phyloP scores from a whole-genome alignment of 1,139 yeast genomes.

The Scheffersomyces insectosa region DNA sequence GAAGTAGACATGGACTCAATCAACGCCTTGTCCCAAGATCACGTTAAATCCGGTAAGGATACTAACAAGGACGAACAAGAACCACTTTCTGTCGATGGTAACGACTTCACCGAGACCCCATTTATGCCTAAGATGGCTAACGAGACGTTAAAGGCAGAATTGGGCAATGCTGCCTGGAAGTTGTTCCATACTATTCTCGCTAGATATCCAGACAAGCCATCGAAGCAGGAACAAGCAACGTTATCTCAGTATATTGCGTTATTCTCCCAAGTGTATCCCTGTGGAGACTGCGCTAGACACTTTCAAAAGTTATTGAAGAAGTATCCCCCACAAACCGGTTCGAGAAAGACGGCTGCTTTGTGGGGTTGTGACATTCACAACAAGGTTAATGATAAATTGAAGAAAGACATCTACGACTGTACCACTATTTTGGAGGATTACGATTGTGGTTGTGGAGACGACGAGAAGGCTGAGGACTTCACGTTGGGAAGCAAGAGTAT shows the following conservation, averaged over 20 bases:
- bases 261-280: slow-evolving; percentile 82
- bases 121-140: slow-evolving; percentile 88
- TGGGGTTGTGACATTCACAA: slow-evolving; percentile 99
- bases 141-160: slow-evolving; percentile 61
- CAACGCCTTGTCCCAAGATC: background rate
- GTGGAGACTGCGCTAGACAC: slow-evolving; percentile 95
- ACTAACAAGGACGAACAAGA: background rate
- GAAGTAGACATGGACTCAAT: background rate
- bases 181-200: slow-evolving; percentile 86
- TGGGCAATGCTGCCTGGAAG: slow-evolving; percentile 90
- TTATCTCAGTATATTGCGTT: slow-evolving; percentile 53
- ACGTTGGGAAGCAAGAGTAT: slow-evolving; percentile 39
- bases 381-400: slow-evolving; percentile 70
- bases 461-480: slow-evolving; percentile 48
- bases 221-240: slow-evolving; percentile 60
- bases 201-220: slow-evolving; percentile 84
- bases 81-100: background rate
- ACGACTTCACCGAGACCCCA: slow-evolving; percentile 45
- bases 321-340: slow-evolving; percentile 82
- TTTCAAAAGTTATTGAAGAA: slow-evolving; percentile 66
- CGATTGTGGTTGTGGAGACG: slow-evolving; percentile 93
- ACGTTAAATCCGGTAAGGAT: background rate
- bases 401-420: slow-evolving; percentile 79
- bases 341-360: slow-evolving; percentile 79
- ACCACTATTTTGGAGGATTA: slow-evolving; percentile 81